A percentile compares a stretch with the other conserved stretches of the same genome.
phyloP scores from a whole-genome alignment of 768 basidiomycete species.

The Termitomyces sp. region DNA sequence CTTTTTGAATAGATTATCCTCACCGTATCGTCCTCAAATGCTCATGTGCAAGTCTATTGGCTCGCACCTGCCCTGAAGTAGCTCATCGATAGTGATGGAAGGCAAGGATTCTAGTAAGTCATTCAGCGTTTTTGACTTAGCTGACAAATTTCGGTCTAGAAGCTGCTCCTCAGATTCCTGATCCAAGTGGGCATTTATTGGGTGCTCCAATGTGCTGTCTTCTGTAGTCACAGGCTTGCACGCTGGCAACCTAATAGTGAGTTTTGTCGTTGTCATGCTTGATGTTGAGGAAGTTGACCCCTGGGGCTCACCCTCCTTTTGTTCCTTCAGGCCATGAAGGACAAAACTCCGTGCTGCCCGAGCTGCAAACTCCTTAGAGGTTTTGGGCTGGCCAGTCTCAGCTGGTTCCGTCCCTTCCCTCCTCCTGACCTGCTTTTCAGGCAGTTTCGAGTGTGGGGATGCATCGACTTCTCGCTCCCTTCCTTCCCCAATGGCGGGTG shows the following conservation, averaged over 20 bases:
- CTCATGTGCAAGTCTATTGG: not conserved
- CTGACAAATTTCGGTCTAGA: no score
- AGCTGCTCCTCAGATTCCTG: no score
- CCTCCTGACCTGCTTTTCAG: not conserved
- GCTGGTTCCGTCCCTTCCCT: not conserved
- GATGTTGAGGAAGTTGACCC: not conserved
- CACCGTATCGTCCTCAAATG: not conserved
- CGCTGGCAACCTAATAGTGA: no score
- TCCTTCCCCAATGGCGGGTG: no score
- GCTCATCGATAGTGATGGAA: not conserved
- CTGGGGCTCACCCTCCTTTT: not conserved
- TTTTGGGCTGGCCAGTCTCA: not conserved
- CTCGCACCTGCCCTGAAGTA: not conserved
- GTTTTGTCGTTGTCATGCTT: not conserved
- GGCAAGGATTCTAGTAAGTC: no score
- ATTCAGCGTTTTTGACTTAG: no score
- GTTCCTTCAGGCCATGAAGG: not conserved
- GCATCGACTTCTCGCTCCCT: not conserved
- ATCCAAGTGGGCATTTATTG: no score
- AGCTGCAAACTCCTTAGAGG: not conserved
- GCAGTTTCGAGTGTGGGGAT: no score
- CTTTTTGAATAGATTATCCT: not conserved
- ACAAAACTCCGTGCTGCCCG: not conserved
- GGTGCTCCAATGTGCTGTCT: no score
- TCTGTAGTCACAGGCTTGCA: no score